Percentiles rank a stretch among this genome's conserved stretches.
Evolutionary conservation across 305 asterid genomes (phyloP).

Genomic region (Nicotiana rustica): DNA sequence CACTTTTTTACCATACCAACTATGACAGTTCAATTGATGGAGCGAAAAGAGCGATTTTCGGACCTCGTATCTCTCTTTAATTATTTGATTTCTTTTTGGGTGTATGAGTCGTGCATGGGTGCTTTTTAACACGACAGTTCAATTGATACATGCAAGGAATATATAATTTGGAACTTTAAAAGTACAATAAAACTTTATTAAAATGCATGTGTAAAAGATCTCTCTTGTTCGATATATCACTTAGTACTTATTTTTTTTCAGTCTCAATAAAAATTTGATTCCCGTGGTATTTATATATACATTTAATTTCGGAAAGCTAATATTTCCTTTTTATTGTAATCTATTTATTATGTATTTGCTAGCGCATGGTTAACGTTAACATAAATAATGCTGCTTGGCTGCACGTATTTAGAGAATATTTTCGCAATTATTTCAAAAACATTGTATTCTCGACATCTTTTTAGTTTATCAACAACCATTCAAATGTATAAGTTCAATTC

Average conservation of each 20-base stretch:
- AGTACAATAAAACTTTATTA: neutral
- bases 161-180: too few relatives aligned
- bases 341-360: neutral
- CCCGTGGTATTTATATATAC: neutral
- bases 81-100: too few relatives aligned
- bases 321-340: neutral
- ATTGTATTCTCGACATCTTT: neutral
- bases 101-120: too few relatives aligned
- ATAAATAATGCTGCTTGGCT: neutral
- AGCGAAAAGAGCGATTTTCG: too few relatives aligned
- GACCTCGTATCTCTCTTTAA: too few relatives aligned
- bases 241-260: neutral
- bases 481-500: slow-evolving; percentile 21
- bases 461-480: neutral
- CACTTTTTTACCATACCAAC: too few relatives aligned
- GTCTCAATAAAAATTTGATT: neutral
- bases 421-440: neutral
- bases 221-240: neutral
- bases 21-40: too few relatives aligned
- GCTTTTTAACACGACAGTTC: too few relatives aligned
- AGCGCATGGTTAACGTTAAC: neutral
- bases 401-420: slow-evolving; percentile 14
- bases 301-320: neutral
- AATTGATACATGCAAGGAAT: too few relatives aligned
- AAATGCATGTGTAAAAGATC: neutral